Base-by-base conservation (phyloP, 768 basidiomycete species). In the Gautieria morchelliformis region DNA sequence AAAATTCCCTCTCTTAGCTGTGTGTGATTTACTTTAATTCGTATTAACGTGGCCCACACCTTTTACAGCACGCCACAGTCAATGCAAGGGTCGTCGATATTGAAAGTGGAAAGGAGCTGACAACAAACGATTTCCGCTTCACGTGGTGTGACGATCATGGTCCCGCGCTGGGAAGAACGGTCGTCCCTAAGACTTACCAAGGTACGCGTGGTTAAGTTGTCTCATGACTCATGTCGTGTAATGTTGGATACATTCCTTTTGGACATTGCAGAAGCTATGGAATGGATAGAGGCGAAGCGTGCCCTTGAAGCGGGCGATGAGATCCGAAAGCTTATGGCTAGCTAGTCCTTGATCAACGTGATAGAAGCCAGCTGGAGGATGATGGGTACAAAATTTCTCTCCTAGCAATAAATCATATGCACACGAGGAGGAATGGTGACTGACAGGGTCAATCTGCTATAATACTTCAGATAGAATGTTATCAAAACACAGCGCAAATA, bases 201-300 rank as follows among this genome's bases (percentile, higher is more conserved):
- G 85, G 85, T 82, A 59, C 11, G 77, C 60, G 6, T 51, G n/a
- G 49, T 48, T 41, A 53, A 65, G 66, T 41, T 52, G 62, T 60
- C 4, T 65, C 66, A 44, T n/a, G 11, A n/a, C 27, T 24, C 3
- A 27, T 30, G 22, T 49, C 24, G 32, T 49, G n/a, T 49, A 4
- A 37, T 17, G 8, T 17, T 22, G 20, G 17, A 44, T 17, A 44
- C 19, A 9, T 44, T n/a, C 9, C 3, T n/a, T 41, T 41, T 56
- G 63, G 58, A 56, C 65, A 10, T 52, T 49, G 44, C 69, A 84
- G 91, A 92, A 67, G 83, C 87, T 6, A 93, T 93, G 89, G 69
- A 82, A 24, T 93, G 88, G 84, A 70, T 93, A 22, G 89, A 92
- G 67, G 89, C 85, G 0, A 80, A 78, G 58, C 75, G 89, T 5